Evolutionary conservation across 129 eudicot species (phyloP).

Genomic region (Centrapalus pauciflorus): DNA sequence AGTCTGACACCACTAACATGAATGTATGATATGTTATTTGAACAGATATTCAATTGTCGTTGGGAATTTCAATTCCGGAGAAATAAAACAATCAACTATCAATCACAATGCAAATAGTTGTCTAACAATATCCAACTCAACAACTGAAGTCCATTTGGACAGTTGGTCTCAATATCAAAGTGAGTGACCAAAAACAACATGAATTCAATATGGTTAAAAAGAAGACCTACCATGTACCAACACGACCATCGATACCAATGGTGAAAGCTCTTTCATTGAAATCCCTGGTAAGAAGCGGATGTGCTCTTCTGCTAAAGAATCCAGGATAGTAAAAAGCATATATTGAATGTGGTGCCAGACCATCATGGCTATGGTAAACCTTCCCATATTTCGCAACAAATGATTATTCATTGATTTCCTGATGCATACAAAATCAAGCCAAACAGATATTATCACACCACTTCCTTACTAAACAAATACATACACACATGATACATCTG

Average conservation of each 20-base stretch:
- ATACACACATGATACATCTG: background rate
- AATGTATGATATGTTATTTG: too few species aligned
- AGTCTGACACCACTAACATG: too few species aligned
- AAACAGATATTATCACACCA: background rate
- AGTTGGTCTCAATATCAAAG: background rate
- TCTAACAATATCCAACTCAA: too few species aligned
- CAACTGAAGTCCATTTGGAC: too few species aligned
- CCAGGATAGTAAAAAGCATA: conserved; percentile 98
- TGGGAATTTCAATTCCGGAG: too few species aligned
- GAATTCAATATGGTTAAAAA: background rate
- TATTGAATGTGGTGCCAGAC: conserved; percentile 90
- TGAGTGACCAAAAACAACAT: background rate
- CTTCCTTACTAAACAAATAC: background rate
- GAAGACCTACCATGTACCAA: conserved; percentile 77
- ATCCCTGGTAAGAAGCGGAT: conserved; percentile 60
- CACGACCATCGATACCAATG: conserved; percentile 97
- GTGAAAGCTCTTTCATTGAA: conserved; percentile 91
- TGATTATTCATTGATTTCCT: conserved; percentile 33
- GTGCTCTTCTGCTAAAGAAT: conserved; percentile 79
- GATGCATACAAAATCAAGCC: background rate
- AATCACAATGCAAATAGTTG: too few species aligned
- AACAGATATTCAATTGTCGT: too few species aligned
- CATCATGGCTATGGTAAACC: conserved; percentile 96
- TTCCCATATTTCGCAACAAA: conserved; percentile 89
- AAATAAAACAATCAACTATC: too few species aligned